Evolutionary conservation across 345 rosid genomes (phyloP).

Genomic region (Sisymbrium altissimum): DNA sequence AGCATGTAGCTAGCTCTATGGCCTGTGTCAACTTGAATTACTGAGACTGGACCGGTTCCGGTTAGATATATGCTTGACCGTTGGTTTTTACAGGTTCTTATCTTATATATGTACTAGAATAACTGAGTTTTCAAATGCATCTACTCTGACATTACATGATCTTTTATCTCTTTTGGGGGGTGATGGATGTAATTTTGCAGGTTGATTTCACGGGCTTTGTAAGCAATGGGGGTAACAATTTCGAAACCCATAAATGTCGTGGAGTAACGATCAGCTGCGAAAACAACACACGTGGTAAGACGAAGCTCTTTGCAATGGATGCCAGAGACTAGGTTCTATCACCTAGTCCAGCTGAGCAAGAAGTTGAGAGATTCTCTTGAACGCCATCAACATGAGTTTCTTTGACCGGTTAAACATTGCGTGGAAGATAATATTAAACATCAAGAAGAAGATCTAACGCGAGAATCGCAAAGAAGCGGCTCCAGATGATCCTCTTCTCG

Average conservation of each 20-base stretch:
- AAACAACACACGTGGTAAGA: slow-evolving; percentile 26
- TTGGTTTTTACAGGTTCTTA: too few relatives aligned
- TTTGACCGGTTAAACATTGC: slow-evolving; percentile 82
- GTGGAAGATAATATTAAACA: slow-evolving; percentile 78
- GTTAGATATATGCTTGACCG: too few relatives aligned
- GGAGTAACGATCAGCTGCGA: slow-evolving; percentile 24
- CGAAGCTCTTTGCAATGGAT: slow-evolving; percentile 42
- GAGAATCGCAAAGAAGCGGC: slow-evolving; percentile 86
- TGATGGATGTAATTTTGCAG: slow-evolving; percentile 31
- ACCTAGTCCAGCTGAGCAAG: slow-evolving; percentile 52
- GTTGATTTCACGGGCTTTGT: slow-evolving; percentile 36
- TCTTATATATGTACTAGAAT: not conserved
- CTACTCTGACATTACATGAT: not conserved
- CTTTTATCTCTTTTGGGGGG: too few relatives aligned
- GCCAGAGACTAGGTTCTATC: slow-evolving; percentile 52
- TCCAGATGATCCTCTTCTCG: slow-evolving; percentile 97
- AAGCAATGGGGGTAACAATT: slow-evolving; percentile 38
- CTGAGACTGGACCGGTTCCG: too few relatives aligned
- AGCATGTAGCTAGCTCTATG: too few relatives aligned
- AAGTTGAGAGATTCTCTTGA: slow-evolving; percentile 65
- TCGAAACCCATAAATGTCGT: slow-evolving; percentile 25
- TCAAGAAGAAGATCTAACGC: slow-evolving; percentile 84
- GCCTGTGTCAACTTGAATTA: too few relatives aligned
- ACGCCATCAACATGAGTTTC: slow-evolving; percentile 76
- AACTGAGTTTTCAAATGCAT: not conserved